Base-by-base conservation (phyloP, 169 alveolate genomes). In the Eimeria tenella region DNA sequence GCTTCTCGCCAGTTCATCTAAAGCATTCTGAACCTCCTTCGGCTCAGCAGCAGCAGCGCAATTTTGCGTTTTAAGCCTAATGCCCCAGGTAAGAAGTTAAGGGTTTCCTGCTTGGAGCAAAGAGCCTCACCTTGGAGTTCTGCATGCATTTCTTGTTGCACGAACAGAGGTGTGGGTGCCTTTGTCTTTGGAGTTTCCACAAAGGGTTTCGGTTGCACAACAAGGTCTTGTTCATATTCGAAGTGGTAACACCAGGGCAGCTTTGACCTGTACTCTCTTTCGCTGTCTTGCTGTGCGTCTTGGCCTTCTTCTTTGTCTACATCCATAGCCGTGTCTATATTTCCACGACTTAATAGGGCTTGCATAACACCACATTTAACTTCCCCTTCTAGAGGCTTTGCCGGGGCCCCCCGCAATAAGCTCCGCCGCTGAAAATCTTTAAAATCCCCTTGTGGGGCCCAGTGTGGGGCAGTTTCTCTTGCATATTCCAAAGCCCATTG, bases 231-330 rank as follows among this genome's bases (percentile, higher is more conserved):
- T 79, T 79, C 88, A 3, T 19, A 23, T 23, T 79, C 71, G 56
- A 79, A 55, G 70, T 79, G 88, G 15, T 79, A 79, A 23, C 88
- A 53, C 88, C 88, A 79, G 52, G 88, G 88, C 52, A 79, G 70
- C 8, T 23, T 21, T 50, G 17, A 9, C n/a, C 88, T 79, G 88
- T 79, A 79, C 5, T 53, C 0, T 55, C 52, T 50, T 9, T 53
- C 88, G 0, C 23, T 50, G 4, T n/a, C 10, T 7, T 21, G 68
- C 19, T 55, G 70, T 10, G 68, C 71, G 5, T 53, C 88, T 0
- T 23, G 52, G 4, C 9, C 10, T 7, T 21, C 88, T 52, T 55
- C 88, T 10, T 52, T 62, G 17, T 8, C 82, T 50, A 53, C 17
- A 0, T 1, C 55, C 49, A 23, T 1, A 25, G n/a, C 11, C 50